Evolutionary conservation across 192 early-diverging fungal genomes (phyloP), one percentile per base, ranked within the genome.

Genomic region (Jimgerdemannia lactiflua): DNA sequence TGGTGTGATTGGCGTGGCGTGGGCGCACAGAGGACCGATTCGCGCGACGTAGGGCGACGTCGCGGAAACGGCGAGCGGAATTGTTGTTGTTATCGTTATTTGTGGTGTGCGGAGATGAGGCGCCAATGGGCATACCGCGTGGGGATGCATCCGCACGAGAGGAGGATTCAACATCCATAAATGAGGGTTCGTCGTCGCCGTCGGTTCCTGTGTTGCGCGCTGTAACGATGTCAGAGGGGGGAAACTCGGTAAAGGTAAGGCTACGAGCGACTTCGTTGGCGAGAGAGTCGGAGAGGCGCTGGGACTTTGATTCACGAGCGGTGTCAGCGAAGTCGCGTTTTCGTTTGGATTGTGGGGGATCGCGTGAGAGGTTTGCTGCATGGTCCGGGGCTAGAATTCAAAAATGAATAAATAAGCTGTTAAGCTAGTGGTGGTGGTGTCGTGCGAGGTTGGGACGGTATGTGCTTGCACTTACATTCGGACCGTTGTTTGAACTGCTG

Each of bases 211-310:
- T 3, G 19, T 72, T 43, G 43, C 68, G 65, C 6, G 49, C 6
- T 59, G 49, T 14, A 6, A 10, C 14, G 14, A 59, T 10, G 14
- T 6, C 14, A 59, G 49, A 59, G 6, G 49, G 49, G 49, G 14
- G 6, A 14, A 10, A 6, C 49, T 78, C 77, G 59, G 43, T 43
- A 4, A 82, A 69, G 4, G 81, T 76, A 17, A 82, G 39, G 66
- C 77, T 78, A 20, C 81, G 77, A 39, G 76, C 81, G 59, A 82
- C 76, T 65, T 82, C 73, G 10, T 82, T 78, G 14, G 80, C 80
- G 43, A 82, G 59, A 65, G 59, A 75, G 14, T 71, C 54, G 0
- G 81, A 79, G 39, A 82, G 39, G n/a, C 72, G 72, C 66, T 79
- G 77, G 49, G 74, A 44, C 67, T 82, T 82, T 39, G 75, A 43